Evolutionary conservation across 2,329 filamentous ascomycete species (phyloP).

Genomic region (Lasiodiplodia theobromae): DNA sequence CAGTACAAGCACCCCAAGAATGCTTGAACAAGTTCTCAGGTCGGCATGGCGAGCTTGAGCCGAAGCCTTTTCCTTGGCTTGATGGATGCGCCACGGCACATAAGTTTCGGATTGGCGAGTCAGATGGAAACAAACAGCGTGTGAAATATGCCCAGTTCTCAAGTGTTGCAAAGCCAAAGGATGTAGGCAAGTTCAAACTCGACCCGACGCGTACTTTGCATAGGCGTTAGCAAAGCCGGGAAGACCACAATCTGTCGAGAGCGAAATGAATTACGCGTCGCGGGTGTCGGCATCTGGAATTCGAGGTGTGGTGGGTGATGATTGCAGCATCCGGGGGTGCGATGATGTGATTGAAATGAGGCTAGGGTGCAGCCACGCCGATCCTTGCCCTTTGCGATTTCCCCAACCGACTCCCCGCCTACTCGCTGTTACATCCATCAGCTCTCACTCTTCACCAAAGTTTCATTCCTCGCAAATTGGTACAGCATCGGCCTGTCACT

Average conservation of each 20-base stretch:
- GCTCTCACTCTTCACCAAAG: neutral
- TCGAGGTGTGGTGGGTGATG: neutral
- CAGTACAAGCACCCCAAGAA: neutral
- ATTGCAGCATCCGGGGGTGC: conserved; percentile 20
- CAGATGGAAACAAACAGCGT: neutral
- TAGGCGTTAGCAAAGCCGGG: neutral
- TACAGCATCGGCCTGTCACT: no score
- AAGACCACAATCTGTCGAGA: neutral
- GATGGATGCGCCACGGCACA: neutral
- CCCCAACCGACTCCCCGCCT: neutral
- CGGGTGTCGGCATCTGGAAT: neutral
- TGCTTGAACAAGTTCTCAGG: neutral
- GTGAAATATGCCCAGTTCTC: neutral
- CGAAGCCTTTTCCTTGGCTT: neutral
- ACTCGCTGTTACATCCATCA: neutral
- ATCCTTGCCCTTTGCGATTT: neutral
- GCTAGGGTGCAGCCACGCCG: neutral
- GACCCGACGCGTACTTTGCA: neutral
- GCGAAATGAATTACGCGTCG: conserved; percentile 1
- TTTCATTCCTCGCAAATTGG: neutral
- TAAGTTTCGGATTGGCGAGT: neutral
- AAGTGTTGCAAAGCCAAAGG: neutral
- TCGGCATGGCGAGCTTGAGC: neutral
- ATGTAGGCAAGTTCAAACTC: neutral
- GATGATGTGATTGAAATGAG: conserved; percentile 24